Percentiles rank a stretch among this genome's conserved stretches.
Conservation (phyloP, 2,329 filamentous ascomycete genomes). For the Colletotrichum tanaceti region DNA sequence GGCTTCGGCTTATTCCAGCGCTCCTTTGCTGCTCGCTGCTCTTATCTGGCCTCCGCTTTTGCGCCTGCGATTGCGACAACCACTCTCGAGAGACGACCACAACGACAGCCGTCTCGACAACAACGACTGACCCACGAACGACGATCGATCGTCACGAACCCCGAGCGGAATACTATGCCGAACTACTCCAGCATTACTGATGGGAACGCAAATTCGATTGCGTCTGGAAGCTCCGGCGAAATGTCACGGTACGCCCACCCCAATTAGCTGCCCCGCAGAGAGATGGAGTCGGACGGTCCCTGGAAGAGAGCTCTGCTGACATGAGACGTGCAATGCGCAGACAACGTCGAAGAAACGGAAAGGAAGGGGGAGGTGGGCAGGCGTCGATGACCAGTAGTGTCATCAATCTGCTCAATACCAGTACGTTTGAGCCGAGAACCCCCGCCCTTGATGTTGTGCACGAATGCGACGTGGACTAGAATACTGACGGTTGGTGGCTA, state of each 20-base stretch:
- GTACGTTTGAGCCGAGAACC: conserved; percentile 61
- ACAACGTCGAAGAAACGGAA: conserved; percentile 72
- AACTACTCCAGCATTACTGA: conserved; percentile 65
- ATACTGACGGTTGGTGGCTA: conserved; percentile 37
- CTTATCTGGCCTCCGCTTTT: conserved; percentile 30
- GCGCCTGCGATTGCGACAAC: conserved; percentile 19
- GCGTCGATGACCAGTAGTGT: conserved; percentile 92
- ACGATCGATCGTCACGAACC: conserved; percentile 13
- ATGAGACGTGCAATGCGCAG: conserved; percentile 48
- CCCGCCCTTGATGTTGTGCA: background rate
- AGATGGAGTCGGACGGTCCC: background rate
- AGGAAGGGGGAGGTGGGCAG: conserved; percentile 81
- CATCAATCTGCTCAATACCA: conserved; percentile 96
- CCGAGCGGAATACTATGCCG: conserved; percentile 55
- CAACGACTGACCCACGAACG: conserved; percentile 4
- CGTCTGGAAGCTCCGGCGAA: conserved; percentile 40
- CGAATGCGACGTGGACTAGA: background rate
- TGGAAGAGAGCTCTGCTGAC: conserved; percentile 12
- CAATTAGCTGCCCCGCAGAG: background rate
- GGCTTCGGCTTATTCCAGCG: conserved; percentile 24
- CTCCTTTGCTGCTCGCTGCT: conserved; percentile 3
- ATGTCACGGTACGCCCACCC: conserved; percentile 39
- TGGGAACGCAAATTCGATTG: conserved; percentile 52
- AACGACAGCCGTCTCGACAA: background rate
- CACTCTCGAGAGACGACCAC: conserved; percentile 14